These are phyloP conservation scores for Phragmites australis DNA, from an alignment of 176 grass and related monocot species.

Conservation along the genomic window DNA sequence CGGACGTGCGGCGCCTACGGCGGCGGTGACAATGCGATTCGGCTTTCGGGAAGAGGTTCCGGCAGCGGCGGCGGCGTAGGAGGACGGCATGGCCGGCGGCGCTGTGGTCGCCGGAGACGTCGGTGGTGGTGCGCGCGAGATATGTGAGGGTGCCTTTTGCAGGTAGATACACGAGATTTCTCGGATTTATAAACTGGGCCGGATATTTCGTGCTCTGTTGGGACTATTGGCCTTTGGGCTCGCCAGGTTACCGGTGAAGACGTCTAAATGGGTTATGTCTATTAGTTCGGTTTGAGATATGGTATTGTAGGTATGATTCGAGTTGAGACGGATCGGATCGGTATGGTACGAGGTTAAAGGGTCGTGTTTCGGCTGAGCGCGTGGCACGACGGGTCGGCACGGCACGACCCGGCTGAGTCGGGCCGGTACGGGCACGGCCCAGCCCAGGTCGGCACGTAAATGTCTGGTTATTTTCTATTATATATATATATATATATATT, in stretches of 20 bases:
- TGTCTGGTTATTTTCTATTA: no score
- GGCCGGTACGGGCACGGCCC: no score
- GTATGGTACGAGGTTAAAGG: no score
- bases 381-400: no score
- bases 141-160: neutral
- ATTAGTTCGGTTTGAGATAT: no score
- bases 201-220: neutral
- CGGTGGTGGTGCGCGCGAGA: conserved; percentile 39
- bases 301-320: no score
- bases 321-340: no score
- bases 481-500: no score
- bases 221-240: neutral
- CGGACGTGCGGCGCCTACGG: neutral
- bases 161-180: conserved; percentile 23
- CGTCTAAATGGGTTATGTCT: no score
- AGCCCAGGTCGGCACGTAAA: no score
- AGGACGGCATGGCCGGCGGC: conserved; percentile 46
- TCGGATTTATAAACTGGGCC: neutral
- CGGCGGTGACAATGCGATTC: neutral
- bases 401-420: no score
- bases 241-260: neutral
- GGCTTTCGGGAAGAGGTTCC: conserved; percentile 45
- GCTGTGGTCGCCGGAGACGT: conserved; percentile 31
- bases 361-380: no score
- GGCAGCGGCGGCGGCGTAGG: conserved; percentile 48